Evolutionary conservation across 352 stramenopile genomes (phyloP).

Genomic region (Pythium biforme): DNA sequence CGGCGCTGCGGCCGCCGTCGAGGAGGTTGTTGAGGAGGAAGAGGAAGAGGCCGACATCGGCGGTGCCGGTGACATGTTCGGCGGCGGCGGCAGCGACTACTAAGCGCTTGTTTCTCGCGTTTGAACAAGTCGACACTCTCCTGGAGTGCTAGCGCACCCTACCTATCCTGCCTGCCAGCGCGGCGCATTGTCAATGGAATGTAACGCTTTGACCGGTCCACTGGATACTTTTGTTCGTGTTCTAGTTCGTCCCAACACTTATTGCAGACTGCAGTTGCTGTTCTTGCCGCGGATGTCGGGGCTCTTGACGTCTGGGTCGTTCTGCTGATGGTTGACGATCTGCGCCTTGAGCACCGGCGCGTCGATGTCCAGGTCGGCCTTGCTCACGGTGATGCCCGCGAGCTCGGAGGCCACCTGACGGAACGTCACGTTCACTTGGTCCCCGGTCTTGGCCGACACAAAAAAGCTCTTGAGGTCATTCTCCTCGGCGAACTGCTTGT

Average conservation of each 20-base stretch:
- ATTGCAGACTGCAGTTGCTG: conserved; percentile 57
- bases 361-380: conserved; percentile 84
- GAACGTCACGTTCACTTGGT: conserved; percentile 89
- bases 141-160: conserved; percentile 11
- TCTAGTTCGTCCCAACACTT: background rate
- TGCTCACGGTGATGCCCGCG: conserved; percentile 76
- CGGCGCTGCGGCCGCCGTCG: conserved; percentile 47
- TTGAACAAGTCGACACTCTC: background rate
- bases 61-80: conserved; percentile 89
- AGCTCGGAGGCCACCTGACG: conserved; percentile 83
- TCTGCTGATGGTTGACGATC: conserved; percentile 92
- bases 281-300: conserved; percentile 56
- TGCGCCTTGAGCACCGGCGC: conserved; percentile 86
- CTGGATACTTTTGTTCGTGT: conserved; percentile 2
- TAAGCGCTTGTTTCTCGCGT: conserved; percentile 44
- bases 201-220: conserved; percentile 68
- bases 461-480: conserved; percentile 92
- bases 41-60: conserved; percentile 82
- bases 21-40: conserved; percentile 67
- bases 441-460: conserved; percentile 93
- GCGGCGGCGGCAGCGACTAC: conserved; percentile 74
- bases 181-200: conserved; percentile 41
- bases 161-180: conserved; percentile 23
- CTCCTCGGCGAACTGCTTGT: conserved; percentile 93
- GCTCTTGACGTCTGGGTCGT: conserved; percentile 88